Percentiles rank a stretch among this genome's conserved stretches.
These are phyloP conservation scores for Rubus parviflorus DNA, from an alignment of 306 rosid genomes.

Conservation along the genomic window DNA sequence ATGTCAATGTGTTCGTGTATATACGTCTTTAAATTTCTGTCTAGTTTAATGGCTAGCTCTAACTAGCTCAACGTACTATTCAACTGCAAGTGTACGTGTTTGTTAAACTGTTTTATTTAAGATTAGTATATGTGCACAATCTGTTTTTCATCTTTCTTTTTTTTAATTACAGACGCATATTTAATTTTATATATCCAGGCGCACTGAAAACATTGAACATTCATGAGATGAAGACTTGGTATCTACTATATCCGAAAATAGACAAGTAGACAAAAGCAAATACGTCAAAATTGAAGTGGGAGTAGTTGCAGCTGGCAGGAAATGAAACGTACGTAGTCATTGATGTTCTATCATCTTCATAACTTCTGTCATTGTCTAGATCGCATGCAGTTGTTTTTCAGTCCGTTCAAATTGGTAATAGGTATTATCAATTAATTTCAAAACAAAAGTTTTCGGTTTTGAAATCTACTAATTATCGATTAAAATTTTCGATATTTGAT, in stretches of 20 bases:
- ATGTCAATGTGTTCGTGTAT: background rate
- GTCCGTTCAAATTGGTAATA: too few relatives aligned
- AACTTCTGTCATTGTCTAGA: background rate
- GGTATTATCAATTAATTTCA: too few relatives aligned
- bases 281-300: background rate
- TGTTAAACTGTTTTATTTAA: background rate
- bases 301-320: background rate
- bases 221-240: constrained; percentile 20
- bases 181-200: background rate
- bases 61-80: constrained; percentile 19
- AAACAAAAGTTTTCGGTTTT: too few relatives aligned
- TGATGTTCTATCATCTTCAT: constrained; percentile 27
- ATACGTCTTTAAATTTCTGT: background rate
- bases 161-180: background rate
- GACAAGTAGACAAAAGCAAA: background rate
- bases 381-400: background rate
- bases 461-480: too few relatives aligned
- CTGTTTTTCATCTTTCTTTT: too few relatives aligned
- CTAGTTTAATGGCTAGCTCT: background rate
- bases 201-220: constrained; percentile 19
- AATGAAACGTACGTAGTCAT: background rate
- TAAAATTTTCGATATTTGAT: too few relatives aligned
- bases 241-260: background rate
- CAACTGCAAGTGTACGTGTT: background rate
- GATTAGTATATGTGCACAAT: too few relatives aligned